Evolutionary conservation across 805 yeast species (phyloP).

Genomic region (Yarrowia deformans): DNA sequence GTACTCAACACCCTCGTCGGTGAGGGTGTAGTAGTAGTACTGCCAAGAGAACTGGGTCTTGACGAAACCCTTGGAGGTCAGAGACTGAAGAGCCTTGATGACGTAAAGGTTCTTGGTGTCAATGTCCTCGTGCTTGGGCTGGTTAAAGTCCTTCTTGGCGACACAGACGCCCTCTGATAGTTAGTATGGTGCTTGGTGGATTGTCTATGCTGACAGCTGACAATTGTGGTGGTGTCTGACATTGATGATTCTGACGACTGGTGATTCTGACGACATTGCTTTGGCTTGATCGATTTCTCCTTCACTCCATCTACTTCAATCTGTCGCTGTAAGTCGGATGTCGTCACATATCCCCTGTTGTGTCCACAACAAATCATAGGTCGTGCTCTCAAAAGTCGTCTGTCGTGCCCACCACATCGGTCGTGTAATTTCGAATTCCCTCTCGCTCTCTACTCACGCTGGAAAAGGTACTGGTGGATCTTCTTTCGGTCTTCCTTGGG

Average conservation of each 20-base stretch:
- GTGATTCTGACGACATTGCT: too few species aligned
- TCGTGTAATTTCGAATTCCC: neutral
- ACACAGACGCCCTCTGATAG: conserved; percentile 89
- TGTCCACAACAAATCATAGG: neutral
- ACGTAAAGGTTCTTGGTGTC: conserved; percentile 97
- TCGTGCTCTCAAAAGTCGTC: conserved; percentile 3
- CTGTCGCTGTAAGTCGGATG: too few species aligned
- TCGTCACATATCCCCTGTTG: too few species aligned
- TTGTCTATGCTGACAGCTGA: too few species aligned
- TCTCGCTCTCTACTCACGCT: conserved; percentile 68
- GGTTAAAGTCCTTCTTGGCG: conserved; percentile 98
- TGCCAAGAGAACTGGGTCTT: conserved; percentile 99
- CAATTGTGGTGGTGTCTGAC: conserved; percentile 17
- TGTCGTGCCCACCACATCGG: neutral
- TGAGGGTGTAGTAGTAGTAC: conserved; percentile 99
- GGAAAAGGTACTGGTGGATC: conserved; percentile 99
- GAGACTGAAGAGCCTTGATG: conserved; percentile 99
- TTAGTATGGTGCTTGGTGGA: conserved; percentile 42
- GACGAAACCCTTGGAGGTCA: conserved; percentile 98
- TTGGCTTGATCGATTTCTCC: too few species aligned
- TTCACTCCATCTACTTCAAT: too few species aligned
- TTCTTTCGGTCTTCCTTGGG: conserved; percentile 99
- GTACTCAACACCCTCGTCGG: conserved; percentile 99
- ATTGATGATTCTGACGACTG: too few species aligned
- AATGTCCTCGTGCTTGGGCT: conserved; percentile 96